A percentile compares a stretch with the other conserved stretches of the same genome.
Evolutionary conservation across 345 rosid species (phyloP).

Genomic region (Geranium brycei): DNA sequence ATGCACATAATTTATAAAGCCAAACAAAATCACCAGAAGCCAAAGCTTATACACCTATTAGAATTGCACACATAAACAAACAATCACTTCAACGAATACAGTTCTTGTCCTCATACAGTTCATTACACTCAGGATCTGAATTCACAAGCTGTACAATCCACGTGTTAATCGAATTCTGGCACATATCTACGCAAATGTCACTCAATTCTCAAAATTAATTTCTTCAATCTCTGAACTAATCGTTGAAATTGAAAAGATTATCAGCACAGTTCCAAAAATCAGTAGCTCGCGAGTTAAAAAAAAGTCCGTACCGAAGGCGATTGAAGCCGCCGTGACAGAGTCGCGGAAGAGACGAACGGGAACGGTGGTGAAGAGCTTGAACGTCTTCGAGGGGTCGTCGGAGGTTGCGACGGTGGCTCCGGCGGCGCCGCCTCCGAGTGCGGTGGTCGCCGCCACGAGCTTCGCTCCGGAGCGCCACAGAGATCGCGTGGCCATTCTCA

Average conservation of each 20-base stretch:
- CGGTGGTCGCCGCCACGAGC: slow-evolving; percentile 43
- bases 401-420: slow-evolving; percentile 52
- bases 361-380: slow-evolving; percentile 69
- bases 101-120: background rate
- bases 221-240: background rate
- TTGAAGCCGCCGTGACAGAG: slow-evolving; percentile 67
- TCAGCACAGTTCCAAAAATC: background rate
- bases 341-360: slow-evolving; percentile 63
- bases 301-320: slow-evolving; percentile 55
- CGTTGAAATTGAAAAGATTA: background rate
- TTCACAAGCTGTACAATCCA: background rate
- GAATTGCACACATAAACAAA: background rate
- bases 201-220: background rate
- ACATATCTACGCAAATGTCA: background rate
- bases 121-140: background rate
- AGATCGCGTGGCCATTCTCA: slow-evolving; percentile 51
- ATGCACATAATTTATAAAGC: too few species aligned
- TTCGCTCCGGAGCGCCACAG: slow-evolving; percentile 49
- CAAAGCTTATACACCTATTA: background rate
- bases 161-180: background rate
- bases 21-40: background rate
- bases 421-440: slow-evolving; percentile 49
- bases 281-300: background rate
- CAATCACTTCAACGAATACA: background rate
- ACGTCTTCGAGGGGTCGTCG: slow-evolving; percentile 52